phyloP scores from a whole-genome alignment of 1,284 basidiomycete genomes.

The Ustilago hordei region DNA sequence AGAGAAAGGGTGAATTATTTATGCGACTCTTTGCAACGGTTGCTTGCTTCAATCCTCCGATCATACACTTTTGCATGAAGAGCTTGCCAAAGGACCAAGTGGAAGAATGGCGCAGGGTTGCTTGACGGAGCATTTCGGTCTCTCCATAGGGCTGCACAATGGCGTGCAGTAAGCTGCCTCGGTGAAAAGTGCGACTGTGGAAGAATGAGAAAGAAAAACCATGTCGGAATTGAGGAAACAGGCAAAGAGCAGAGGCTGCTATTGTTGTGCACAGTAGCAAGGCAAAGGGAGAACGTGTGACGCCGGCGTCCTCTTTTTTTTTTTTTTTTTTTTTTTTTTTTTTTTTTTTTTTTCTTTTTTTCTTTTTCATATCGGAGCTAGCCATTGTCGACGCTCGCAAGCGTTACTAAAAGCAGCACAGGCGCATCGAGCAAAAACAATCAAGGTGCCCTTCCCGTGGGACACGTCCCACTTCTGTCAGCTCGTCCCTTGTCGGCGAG shows the following conservation, averaged over 20 bases:
- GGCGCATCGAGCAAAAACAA: neutral
- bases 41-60: neutral
- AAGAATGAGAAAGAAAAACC: neutral
- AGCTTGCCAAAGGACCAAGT: neutral
- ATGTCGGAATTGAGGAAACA: neutral
- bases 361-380: neutral
- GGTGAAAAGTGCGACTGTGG: neutral
- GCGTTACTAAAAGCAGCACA: neutral
- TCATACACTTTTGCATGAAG: neutral
- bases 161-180: neutral
- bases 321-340: neutral
- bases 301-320: neutral
- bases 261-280: too few relatives aligned
- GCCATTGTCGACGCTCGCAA: neutral
- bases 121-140: neutral
- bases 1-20: too few relatives aligned
- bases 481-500: neutral
- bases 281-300: neutral
- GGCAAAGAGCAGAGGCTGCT: neutral
- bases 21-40: neutral
- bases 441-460: neutral
- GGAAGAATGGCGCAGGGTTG: neutral
- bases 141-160: neutral
- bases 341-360: neutral
- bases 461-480: neutral